phyloP scores from a whole-genome alignment of 2,329 filamentous ascomycete genomes.

The Sarocladium oryzae region DNA sequence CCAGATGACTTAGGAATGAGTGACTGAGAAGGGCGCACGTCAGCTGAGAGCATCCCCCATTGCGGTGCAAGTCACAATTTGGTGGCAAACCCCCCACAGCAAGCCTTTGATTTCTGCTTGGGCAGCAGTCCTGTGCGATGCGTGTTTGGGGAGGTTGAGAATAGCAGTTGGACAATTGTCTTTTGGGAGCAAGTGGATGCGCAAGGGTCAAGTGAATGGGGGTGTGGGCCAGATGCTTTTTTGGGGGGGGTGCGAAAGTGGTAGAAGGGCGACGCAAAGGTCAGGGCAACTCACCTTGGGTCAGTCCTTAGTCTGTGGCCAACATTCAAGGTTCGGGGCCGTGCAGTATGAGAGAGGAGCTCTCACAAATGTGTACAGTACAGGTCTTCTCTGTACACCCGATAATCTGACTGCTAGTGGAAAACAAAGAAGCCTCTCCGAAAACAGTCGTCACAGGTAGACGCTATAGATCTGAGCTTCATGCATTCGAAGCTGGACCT shows the following conservation, averaged over 20 bases:
- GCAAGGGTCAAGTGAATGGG: neutral
- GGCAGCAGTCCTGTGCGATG: too few relatives aligned
- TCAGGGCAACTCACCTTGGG: conserved; percentile 5
- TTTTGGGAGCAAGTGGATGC: neutral
- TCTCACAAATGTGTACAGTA: neutral
- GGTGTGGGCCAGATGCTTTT: neutral
- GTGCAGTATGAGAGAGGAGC: neutral
- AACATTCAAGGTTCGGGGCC: neutral
- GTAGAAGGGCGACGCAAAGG: neutral
- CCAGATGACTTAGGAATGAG: too few relatives aligned
- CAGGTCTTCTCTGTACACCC: too few relatives aligned
- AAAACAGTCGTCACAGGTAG: neutral
- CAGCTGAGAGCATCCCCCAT: too few relatives aligned
- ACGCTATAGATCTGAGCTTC: neutral
- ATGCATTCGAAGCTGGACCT: neutral
- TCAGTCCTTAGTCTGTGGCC: neutral
- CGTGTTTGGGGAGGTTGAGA: too few relatives aligned
- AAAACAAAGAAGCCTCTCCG: neutral
- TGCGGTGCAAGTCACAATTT: too few relatives aligned
- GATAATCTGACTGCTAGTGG: too few relatives aligned
- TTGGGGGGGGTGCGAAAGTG: neutral
- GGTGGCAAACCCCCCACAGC: too few relatives aligned
- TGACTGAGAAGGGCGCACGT: too few relatives aligned
- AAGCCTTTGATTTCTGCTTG: too few relatives aligned
- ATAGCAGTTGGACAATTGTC: neutral